phyloP scores from a whole-genome alignment of 2,329 filamentous ascomycete genomes.

The Didymella lethalis region DNA sequence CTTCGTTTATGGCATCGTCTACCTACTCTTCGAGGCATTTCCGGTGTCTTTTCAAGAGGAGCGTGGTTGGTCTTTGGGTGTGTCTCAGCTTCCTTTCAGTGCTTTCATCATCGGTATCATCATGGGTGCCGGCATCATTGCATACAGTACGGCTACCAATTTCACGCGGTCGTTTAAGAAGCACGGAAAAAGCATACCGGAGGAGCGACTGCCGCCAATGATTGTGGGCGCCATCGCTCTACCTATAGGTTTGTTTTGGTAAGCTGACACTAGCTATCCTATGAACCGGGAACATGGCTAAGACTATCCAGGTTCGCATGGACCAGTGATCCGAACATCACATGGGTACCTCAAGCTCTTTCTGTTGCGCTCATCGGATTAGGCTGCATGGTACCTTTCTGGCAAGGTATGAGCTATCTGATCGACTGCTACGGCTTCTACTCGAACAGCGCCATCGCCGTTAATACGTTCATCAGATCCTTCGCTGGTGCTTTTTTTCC shows the following conservation, averaged over 20 bases:
- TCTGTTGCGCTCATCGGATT: constrained; percentile 71
- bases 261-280: background rate
- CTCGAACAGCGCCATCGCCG: constrained; percentile 57
- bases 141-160: constrained; percentile 45
- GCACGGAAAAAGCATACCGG: constrained; percentile 61
- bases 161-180: constrained; percentile 43
- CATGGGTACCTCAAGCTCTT: constrained; percentile 65
- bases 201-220: constrained; percentile 71
- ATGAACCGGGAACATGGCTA: background rate
- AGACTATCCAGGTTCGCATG: constrained; percentile 58
- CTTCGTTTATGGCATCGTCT: constrained; percentile 73
- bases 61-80: constrained; percentile 69
- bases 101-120: constrained; percentile 69
- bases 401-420: constrained; percentile 83
- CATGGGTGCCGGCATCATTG: constrained; percentile 53
- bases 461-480: constrained; percentile 60
- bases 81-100: constrained; percentile 69
- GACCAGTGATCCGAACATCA: constrained; percentile 59
- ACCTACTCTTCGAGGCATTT: constrained; percentile 59
- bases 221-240: constrained; percentile 68
- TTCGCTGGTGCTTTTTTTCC: constrained; percentile 61
- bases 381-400: constrained; percentile 79
- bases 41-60: constrained; percentile 71
- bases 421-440: constrained; percentile 68
- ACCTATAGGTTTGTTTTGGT: constrained; percentile 65